Conservation (phyloP, 768 basidiomycete genomes). For the Pleurotus salmoneostramineus region DNA sequence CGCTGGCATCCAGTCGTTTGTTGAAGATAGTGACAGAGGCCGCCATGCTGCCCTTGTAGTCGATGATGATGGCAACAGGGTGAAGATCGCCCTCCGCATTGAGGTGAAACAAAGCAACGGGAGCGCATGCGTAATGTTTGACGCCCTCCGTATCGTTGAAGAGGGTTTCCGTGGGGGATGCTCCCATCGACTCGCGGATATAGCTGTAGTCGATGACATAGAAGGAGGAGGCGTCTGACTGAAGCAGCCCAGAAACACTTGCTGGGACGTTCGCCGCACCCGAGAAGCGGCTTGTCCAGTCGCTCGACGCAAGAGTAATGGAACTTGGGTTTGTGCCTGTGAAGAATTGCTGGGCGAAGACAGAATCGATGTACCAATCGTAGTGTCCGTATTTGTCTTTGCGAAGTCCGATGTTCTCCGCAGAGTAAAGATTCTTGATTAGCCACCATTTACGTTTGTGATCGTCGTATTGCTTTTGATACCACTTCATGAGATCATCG, state of each 20-base stretch:
- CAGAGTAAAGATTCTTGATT: conserved; percentile 16
- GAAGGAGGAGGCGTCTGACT: conserved; percentile 9
- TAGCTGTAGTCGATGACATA: conserved; percentile 21
- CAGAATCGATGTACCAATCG: conserved; percentile 29
- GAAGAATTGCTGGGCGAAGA: conserved; percentile 25
- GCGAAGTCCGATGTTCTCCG: conserved; percentile 22
- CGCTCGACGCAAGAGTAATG: conserved; percentile 16
- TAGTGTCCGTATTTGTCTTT: neutral
- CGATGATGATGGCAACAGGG: conserved; percentile 23
- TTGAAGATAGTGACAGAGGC: conserved; percentile 24
- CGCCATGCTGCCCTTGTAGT: conserved; percentile 22
- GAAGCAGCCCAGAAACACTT: conserved; percentile 12
- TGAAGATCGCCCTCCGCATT: conserved; percentile 20
- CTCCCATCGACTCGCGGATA: conserved; percentile 16
- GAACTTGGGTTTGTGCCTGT: conserved; percentile 24
- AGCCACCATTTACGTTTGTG: neutral
- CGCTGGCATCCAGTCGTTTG: conserved; percentile 10
- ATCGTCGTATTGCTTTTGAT: conserved; percentile 7
- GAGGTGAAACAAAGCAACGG: conserved; percentile 24
- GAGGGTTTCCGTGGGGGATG: conserved; percentile 10
- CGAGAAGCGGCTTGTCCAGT: conserved; percentile 17
- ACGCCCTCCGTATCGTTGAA: neutral
- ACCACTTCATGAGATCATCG: neutral
- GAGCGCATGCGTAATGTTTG: conserved; percentile 17
- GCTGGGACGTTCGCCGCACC: conserved; percentile 10